Percentiles rank a stretch among this genome's conserved stretches.
Conservation (phyloP, 139 green algal species). For the Zygnema cylindricum region DNA sequence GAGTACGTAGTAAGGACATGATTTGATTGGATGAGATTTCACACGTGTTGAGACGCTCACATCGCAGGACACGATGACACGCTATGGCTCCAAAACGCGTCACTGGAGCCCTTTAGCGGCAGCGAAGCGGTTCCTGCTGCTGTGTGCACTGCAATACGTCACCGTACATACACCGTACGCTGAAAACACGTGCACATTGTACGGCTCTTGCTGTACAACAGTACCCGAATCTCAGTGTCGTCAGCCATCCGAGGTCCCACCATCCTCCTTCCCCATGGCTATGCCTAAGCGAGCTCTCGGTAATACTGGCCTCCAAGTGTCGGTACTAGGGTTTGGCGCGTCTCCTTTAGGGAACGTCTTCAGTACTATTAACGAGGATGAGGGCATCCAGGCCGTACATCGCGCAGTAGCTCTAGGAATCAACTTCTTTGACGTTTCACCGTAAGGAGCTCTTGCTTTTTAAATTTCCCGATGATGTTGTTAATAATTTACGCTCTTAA, state of each 20-base stretch:
- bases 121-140: too few species aligned
- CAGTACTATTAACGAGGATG: constrained; percentile 73
- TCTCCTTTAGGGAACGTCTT: constrained; percentile 90
- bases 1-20: too few species aligned
- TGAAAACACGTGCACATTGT: not conserved
- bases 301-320: constrained; percentile 84
- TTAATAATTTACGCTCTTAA: not conserved
- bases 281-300: constrained; percentile 70
- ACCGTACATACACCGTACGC: not conserved
- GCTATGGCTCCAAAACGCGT: too few species aligned
- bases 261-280: too few species aligned
- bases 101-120: too few species aligned
- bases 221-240: too few species aligned
- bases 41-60: too few species aligned
- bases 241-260: too few species aligned
- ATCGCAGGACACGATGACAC: too few species aligned
- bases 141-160: too few species aligned
- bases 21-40: too few species aligned
- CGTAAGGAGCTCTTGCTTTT: constrained; percentile 63
- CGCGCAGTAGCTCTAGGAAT: constrained; percentile 83
- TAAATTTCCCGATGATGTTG: not conserved
- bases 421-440: constrained; percentile 96
- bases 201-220: too few species aligned
- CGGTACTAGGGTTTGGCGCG: constrained; percentile 88
- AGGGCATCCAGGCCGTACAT: constrained; percentile 76